These are phyloP conservation scores for Penicillium mononematosum DNA, from an alignment of 495 filamentous ascomycete genomes.

Conservation along the genomic window DNA sequence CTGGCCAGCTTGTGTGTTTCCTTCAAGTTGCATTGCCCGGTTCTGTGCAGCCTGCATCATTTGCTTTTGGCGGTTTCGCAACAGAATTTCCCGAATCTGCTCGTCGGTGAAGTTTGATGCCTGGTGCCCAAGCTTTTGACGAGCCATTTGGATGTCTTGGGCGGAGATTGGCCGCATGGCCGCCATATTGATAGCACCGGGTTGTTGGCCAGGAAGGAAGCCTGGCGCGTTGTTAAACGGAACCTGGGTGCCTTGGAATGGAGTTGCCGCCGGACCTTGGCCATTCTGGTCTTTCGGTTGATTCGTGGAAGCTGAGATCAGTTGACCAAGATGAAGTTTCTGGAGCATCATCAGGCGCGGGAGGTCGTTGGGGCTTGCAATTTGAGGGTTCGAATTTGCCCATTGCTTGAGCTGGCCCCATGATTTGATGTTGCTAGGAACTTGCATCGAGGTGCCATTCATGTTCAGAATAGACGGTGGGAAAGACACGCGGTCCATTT, in stretches of 20 bases:
- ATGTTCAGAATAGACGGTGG: constrained; percentile 41
- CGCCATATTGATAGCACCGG: constrained; percentile 27
- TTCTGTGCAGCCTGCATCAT: constrained; percentile 34
- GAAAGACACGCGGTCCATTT: constrained; percentile 49
- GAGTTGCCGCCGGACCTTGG: constrained; percentile 23
- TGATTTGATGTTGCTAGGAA: constrained; percentile 62
- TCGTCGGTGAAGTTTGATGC: constrained; percentile 51
- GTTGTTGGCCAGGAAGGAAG: constrained; percentile 31
- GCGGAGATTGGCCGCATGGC: constrained; percentile 40
- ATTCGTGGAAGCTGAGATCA: constrained; percentile 20
- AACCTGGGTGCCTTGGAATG: constrained; percentile 29
- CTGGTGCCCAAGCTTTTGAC: constrained; percentile 39
- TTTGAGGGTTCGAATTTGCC: constrained; percentile 50
- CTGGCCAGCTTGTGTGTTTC: constrained; percentile 27
- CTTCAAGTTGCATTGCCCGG: constrained; percentile 29
- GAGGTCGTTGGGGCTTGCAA: constrained; percentile 39
- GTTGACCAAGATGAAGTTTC: constrained; percentile 51
- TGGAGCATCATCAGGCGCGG: constrained; percentile 53
- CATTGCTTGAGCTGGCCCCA: constrained; percentile 74
- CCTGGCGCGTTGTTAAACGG: constrained; percentile 42
- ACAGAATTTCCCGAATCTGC: constrained; percentile 47
- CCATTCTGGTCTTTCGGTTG: constrained; percentile 29
- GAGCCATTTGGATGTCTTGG: constrained; percentile 48
- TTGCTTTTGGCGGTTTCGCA: constrained; percentile 38
- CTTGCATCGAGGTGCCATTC: constrained; percentile 32